Conservation (phyloP, 768 basidiomycete genomes). For the Mycena albidolilacea region DNA sequence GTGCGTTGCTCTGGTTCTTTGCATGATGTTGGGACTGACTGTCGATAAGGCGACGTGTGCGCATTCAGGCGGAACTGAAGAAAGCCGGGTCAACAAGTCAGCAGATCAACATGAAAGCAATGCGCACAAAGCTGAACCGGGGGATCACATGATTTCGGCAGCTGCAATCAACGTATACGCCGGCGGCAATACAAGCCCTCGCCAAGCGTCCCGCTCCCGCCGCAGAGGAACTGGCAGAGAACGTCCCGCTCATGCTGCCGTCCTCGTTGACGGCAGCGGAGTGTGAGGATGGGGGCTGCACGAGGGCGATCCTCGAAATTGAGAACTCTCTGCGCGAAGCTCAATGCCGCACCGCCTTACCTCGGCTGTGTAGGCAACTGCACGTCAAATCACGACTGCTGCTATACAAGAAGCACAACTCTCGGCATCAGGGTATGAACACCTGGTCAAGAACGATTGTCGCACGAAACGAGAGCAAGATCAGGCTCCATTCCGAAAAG, state of each 20-base stretch:
- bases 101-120: neutral
- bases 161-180: slow-evolving; percentile 29
- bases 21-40: slow-evolving; percentile 46
- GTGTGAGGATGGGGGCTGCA: too few species aligned
- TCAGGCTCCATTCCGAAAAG: too few species aligned
- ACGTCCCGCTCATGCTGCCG: slow-evolving; percentile 14
- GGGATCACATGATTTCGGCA: slow-evolving; percentile 13
- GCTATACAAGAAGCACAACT: too few species aligned
- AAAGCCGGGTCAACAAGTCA: slow-evolving; percentile 9
- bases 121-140: slow-evolving; percentile 4
- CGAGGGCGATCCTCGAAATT: too few species aligned
- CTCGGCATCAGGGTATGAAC: too few species aligned
- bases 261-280: slow-evolving; percentile 9
- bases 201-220: neutral
- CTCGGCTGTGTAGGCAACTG: too few species aligned
- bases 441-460: too few species aligned
- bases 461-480: too few species aligned
- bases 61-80: slow-evolving; percentile 7
- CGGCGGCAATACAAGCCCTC: slow-evolving; percentile 11
- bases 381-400: too few species aligned
- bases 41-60: slow-evolving; percentile 36
- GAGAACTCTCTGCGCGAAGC: too few species aligned
- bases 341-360: too few species aligned
- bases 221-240: neutral
- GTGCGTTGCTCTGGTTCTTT: slow-evolving; percentile 6